These are phyloP conservation scores for Beauveria pseudobassiana DNA, from an alignment of 2,329 filamentous ascomycete genomes.

Conservation along the genomic window DNA sequence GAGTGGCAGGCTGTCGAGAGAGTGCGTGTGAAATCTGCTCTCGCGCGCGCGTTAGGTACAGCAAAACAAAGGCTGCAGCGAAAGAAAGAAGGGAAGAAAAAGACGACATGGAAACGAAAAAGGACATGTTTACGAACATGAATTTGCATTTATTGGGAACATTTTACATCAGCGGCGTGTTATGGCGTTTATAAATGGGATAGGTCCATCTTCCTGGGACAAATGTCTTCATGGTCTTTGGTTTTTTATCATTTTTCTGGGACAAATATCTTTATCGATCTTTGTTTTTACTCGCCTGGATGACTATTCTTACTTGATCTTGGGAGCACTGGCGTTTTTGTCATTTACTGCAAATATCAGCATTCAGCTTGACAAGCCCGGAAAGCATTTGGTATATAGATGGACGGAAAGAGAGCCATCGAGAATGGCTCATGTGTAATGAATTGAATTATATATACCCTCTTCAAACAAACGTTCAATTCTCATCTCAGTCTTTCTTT, in stretches of 20 bases:
- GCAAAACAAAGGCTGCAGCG: neutral
- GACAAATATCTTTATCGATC: too few species aligned
- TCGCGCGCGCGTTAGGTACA: neutral
- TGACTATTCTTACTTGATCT: neutral
- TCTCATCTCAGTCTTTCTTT: too few species aligned
- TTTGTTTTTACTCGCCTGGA: neutral
- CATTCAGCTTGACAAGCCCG: neutral
- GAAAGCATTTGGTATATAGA: neutral
- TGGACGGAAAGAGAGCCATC: neutral
- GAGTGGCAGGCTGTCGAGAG: too few species aligned
- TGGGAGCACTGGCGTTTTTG: neutral
- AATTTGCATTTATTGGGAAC: neutral
- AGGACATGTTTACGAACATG: neutral
- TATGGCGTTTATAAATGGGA: neutral
- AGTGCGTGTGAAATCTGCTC: conserved; percentile 1
- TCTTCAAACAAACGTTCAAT: too few species aligned
- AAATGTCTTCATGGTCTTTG: too few species aligned
- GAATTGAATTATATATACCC: too few species aligned
- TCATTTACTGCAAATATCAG: neutral
- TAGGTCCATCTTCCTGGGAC: too few species aligned
- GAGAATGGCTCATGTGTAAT: too few species aligned
- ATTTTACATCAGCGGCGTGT: neutral
- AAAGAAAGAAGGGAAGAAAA: neutral
- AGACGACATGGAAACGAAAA: neutral
- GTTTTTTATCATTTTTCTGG: too few species aligned